Evolutionary conservation across 2,329 filamentous ascomycete genomes (phyloP), one percentile per base, ranked within the genome.

Genomic region (Colletotrichum orchidophilum): DNA sequence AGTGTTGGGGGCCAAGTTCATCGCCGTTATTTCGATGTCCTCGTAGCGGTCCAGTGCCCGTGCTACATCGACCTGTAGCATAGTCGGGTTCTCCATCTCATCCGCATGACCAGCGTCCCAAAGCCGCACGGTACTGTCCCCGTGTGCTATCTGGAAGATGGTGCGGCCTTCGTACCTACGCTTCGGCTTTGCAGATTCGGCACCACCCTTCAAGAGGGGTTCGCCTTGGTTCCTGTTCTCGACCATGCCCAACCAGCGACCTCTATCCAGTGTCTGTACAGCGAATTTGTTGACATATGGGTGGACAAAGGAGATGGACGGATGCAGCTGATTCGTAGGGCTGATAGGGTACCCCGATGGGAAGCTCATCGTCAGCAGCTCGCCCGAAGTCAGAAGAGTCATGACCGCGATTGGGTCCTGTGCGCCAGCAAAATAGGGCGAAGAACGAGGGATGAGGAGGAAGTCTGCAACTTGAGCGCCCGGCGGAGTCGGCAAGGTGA

Each of bases 61-160:
- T 7, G 93, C 92, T 46, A 98, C 86, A 77, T 99, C 96, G 6
- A 97, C 91, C 82, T 99, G 96, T 27, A 98, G 84, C 63, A 94
- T 87, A 4, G 87, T 86, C 13, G 90, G 87, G 76, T 98, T 98
- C 80, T 99, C 96, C 61, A 99, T 93, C 77, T 98, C 94, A 78
- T 99, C 96, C 15, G 91, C 93, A 77, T 97, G 93, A 0, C 96
- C 96, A 24, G 92, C 90, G 81, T 99, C 96, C 95, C 95, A 99
- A 7, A 98, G 85, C 35, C 95, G 88, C n/a, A 99, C 86, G 0
- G 93, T 97, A 63, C 95, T 94, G 81, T 99, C 96, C 3, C 92
- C 94, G 80, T 99, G 96, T 0, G 94, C 92, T 5, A 94, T 94
- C 72, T 96, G 93, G 7, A 97, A 88, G 54, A 98, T 89, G 68